phyloP scores from a whole-genome alignment of 129 eudicot species.

The Lonicera japonica region DNA sequence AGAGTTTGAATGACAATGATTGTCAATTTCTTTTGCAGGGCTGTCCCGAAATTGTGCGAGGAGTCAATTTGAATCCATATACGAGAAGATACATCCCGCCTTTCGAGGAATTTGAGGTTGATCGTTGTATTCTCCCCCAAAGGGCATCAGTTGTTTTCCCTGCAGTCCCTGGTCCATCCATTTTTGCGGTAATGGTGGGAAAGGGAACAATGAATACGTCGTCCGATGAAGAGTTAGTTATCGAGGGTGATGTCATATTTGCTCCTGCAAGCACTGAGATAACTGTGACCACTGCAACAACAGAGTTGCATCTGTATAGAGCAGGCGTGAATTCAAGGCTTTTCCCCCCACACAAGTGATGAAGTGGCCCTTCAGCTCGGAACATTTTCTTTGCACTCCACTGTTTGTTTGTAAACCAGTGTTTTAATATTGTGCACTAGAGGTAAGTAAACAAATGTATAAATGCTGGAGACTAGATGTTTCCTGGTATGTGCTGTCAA shows the following conservation, averaged over 20 bases:
- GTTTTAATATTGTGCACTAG: no score
- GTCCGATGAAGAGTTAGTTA: constrained; percentile 29
- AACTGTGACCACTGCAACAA: constrained; percentile 18
- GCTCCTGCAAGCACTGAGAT: constrained; percentile 57
- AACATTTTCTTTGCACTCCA: no score
- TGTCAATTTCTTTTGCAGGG: constrained; percentile 31
- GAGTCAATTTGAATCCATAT: constrained; percentile 37
- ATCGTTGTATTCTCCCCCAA: constrained; percentile 40
- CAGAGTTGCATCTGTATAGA: constrained; percentile 55
- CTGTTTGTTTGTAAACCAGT: no score
- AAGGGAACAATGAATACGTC: constrained; percentile 39
- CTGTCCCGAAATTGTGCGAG: constrained; percentile 58
- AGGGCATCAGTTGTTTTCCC: constrained; percentile 48
- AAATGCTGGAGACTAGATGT: no score
- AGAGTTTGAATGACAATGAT: no score
- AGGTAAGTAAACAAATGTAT: no score
- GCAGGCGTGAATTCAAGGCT: constrained; percentile 72
- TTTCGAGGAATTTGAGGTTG: constrained; percentile 90
- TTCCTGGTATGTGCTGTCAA: no score
- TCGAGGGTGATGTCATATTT: constrained; percentile 63
- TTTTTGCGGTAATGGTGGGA: constrained; percentile 55
- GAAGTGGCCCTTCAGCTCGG: no score
- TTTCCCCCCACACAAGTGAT: constrained; percentile 23
- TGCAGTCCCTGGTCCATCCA: constrained; percentile 59
- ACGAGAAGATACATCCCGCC: constrained; percentile 68